Base-by-base conservation (phyloP, 495 filamentous ascomycete species). In the Talaromyces trachyspermus region DNA sequence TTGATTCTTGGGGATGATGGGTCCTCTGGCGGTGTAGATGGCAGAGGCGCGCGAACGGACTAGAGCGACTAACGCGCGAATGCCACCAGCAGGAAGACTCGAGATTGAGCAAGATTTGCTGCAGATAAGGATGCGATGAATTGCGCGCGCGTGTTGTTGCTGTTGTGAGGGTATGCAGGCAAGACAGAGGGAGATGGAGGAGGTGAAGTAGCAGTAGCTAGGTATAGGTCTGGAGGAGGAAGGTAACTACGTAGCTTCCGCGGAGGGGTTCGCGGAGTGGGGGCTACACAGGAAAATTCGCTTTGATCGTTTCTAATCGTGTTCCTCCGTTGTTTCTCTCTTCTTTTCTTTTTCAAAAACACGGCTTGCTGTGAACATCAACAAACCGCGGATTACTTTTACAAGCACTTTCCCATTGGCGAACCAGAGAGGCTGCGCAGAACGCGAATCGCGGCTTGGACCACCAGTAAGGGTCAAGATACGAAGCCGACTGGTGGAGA, bases 11-110 rank as follows among this genome's bases (percentile, higher is more conserved):
- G 43, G 49, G 46, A 23, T 54, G 52, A 51, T 58, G 44, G 39
- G 39, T 54, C 50, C 57, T 60, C 59, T 64, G 61, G 63, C 62
- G 60, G 61, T 62, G 60, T 60, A 51, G 58, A 56, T 56, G 49
- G 56, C n/a, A n/a, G 39, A 42, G 23, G 39, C 39, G 39, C 39
- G 39, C 39, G 14, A 42, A 26, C 39, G 39, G 39, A 23, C 39
- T 42, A 17, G 12, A 26, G 39, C 39, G 39, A 42, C 39, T 42
- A 42, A 42, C 39, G 39, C 39, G 39, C 39, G 39, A 42, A 40
- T 25, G 26, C 39, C 20, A 42, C 23, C 39, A 23, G 12, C 39
- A 42, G 23, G 39, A 18, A 42, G 12, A 7, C 7, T 7, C 6
- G 27, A 30, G 27, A 30, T 7, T 10, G 2, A 30, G 27, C 6